These are phyloP conservation scores for Rhizopus delemar DNA, from an alignment of 371 early-diverging fungal species.

Conservation along the genomic window DNA sequence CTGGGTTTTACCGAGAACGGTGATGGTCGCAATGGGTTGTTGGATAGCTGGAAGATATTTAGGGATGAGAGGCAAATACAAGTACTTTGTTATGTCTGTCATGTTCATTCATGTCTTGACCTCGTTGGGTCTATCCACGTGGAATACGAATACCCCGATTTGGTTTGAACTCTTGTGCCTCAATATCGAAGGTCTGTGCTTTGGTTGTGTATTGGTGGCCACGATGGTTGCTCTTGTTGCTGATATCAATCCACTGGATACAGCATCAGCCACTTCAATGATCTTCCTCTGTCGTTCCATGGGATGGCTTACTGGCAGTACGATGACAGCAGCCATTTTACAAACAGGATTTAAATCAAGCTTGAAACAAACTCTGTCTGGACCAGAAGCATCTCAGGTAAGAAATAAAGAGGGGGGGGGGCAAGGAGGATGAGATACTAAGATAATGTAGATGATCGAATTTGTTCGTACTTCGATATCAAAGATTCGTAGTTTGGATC, in stretches of 20 bases:
- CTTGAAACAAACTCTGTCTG: slow-evolving; percentile 28
- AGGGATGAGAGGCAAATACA: slow-evolving; percentile 28
- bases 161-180: slow-evolving; percentile 27
- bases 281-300: slow-evolving; percentile 51
- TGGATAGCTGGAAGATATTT: slow-evolving; percentile 37
- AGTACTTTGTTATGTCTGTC: slow-evolving; percentile 21
- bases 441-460: slow-evolving; percentile 29
- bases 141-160: slow-evolving; percentile 14
- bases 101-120: slow-evolving; percentile 19
- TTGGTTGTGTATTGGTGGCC: slow-evolving; percentile 44
- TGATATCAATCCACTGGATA: slow-evolving; percentile 37
- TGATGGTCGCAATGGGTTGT: slow-evolving; percentile 38
- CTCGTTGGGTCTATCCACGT: slow-evolving; percentile 8
- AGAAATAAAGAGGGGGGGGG: neutral
- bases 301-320: slow-evolving; percentile 45
- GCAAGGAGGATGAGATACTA: neutral
- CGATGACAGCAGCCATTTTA: slow-evolving; percentile 43
- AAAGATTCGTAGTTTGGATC: slow-evolving; percentile 31
- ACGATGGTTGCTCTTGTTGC: slow-evolving; percentile 54
- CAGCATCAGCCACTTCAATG: slow-evolving; percentile 50
- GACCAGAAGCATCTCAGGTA: slow-evolving; percentile 37
- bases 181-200: slow-evolving; percentile 43
- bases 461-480: slow-evolving; percentile 42
- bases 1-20: slow-evolving; percentile 38
- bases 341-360: slow-evolving; percentile 40